Conservation (phyloP, 495 filamentous ascomycete species). For the Penicillium paradoxum region DNA sequence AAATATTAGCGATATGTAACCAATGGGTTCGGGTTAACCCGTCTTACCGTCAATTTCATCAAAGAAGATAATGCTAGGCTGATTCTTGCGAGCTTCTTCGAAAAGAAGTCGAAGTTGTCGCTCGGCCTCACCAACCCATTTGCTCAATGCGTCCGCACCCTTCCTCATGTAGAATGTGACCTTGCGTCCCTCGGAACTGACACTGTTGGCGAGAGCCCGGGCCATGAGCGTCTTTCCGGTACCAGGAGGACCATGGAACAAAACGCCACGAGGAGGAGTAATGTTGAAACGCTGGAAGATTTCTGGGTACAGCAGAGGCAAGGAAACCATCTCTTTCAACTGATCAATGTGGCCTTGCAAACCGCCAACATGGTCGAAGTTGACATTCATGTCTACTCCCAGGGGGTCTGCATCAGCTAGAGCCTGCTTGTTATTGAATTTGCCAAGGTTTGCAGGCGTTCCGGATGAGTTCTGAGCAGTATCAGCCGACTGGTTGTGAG, state of each 20-base stretch:
- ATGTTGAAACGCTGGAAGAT: constrained; percentile 90
- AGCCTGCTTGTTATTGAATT: constrained; percentile 72
- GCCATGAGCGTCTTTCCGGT: constrained; percentile 97
- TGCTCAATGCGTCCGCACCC: constrained; percentile 92
- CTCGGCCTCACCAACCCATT: constrained; percentile 98
- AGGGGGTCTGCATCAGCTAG: constrained; percentile 91
- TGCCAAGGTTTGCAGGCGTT: constrained; percentile 81
- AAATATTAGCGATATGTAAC: constrained; percentile 16
- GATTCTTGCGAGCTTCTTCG: constrained; percentile 89
- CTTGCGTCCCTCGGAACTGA: constrained; percentile 76
- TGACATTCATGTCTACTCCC: constrained; percentile 84
- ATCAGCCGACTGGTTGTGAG: constrained; percentile 63
- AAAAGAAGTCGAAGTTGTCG: constrained; percentile 88
- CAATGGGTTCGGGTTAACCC: not conserved
- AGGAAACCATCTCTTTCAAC: constrained; percentile 94
- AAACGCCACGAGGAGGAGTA: constrained; percentile 85
- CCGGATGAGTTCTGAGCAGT: constrained; percentile 56
- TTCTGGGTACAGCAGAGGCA: constrained; percentile 91
- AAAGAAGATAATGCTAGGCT: constrained; percentile 99
- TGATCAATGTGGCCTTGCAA: constrained; percentile 88
- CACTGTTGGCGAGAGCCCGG: constrained; percentile 79
- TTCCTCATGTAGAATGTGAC: constrained; percentile 99
- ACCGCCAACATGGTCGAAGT: constrained; percentile 89
- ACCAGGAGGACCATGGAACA: constrained; percentile 95
- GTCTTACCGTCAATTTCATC: constrained; percentile 88